Conservation (phyloP, 495 filamentous ascomycete genomes). For the Penicillium riverlandense region DNA sequence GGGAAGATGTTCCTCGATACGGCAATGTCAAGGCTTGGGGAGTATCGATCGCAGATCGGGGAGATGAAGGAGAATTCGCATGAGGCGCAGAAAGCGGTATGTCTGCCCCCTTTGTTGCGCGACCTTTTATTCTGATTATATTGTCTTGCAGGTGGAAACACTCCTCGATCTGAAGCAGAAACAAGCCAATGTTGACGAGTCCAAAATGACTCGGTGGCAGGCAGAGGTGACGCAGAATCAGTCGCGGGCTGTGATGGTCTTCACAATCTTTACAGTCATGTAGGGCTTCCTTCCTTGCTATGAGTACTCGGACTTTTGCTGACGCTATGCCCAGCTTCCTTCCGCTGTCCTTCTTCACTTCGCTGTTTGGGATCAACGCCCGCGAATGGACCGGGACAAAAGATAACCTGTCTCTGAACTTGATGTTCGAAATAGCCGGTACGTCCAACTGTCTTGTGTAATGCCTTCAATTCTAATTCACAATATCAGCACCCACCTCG, state of each 20-base stretch:
- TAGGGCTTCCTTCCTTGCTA: constrained; percentile 24
- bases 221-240: constrained; percentile 57
- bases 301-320: constrained; percentile 24
- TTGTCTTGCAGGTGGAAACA: constrained; percentile 46
- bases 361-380: constrained; percentile 59
- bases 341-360: constrained; percentile 60
- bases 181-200: constrained; percentile 62
- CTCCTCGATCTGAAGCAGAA: constrained; percentile 63
- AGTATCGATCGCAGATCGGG: constrained; percentile 47
- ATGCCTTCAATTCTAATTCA: no score
- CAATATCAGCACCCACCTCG: constrained; percentile 22
- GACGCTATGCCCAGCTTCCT: constrained; percentile 36
- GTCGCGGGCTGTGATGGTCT: constrained; percentile 59
- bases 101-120: not conserved
- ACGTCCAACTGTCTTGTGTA: not conserved
- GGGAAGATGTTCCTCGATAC: constrained; percentile 40
- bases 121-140: no score
- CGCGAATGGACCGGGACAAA: constrained; percentile 50
- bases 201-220: constrained; percentile 55
- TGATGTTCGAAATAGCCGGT: constrained; percentile 33
- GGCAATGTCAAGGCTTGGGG: constrained; percentile 43
- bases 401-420: constrained; percentile 18
- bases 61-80: constrained; percentile 51
- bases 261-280: constrained; percentile 62
- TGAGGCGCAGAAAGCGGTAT: constrained; percentile 33